Percentiles rank a stretch among this genome's conserved stretches.
These are phyloP conservation scores for Metarhizium anisopliae DNA, from an alignment of 2,329 filamentous ascomycete genomes.

Conservation along the genomic window DNA sequence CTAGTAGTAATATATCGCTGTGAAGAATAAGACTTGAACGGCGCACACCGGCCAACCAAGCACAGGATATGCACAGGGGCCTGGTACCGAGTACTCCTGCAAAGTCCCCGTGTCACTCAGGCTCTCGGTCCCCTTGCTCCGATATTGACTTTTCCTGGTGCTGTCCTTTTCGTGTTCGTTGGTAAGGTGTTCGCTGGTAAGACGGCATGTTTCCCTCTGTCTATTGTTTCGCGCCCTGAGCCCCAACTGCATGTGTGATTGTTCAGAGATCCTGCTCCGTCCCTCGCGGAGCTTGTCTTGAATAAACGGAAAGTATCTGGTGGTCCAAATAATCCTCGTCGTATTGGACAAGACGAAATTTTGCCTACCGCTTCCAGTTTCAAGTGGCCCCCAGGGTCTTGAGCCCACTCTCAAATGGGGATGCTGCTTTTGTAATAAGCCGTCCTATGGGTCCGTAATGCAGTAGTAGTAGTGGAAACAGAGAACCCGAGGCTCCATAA, in stretches of 20 bases:
- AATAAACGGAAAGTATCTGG: not conserved
- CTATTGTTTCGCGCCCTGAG: not conserved
- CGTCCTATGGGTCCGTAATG: not conserved
- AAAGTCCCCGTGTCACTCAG: not conserved
- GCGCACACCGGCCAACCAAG: not conserved
- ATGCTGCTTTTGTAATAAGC: not conserved
- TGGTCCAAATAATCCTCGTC: not conserved
- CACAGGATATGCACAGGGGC: not conserved
- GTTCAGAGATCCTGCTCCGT: not conserved
- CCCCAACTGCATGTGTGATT: not conserved
- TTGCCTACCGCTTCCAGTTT: not conserved
- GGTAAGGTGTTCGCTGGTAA: not conserved
- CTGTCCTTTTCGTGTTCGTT: not conserved
- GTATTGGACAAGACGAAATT: not conserved
- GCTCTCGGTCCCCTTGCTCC: not conserved
- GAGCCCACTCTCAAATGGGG: not conserved
- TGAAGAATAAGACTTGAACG: not conserved
- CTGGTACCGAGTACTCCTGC: not conserved
- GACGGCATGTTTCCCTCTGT: not conserved
- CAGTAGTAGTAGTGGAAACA: not conserved
- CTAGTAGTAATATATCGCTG: not conserved
- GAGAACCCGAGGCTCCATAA: not conserved
- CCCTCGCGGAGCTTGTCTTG: not conserved
- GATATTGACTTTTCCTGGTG: not conserved
- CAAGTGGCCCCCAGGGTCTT: not conserved